Conservation (phyloP, 129 eudicot genomes). For the Gnaphalium uliginosum region DNA sequence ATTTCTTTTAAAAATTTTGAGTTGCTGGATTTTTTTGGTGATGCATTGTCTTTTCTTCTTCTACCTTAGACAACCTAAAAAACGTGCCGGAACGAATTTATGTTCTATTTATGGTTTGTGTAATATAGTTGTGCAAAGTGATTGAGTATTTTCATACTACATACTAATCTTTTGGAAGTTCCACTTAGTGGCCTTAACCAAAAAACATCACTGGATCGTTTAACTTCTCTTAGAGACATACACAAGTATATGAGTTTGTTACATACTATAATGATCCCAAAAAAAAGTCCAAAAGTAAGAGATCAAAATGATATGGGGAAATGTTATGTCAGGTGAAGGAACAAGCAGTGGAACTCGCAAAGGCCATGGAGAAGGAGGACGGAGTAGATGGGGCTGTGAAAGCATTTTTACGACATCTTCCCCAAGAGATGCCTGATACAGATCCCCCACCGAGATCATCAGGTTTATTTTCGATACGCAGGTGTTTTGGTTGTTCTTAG, state of each 20-base stretch:
- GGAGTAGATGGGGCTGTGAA: slow-evolving; percentile 92
- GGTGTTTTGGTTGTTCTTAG: slow-evolving; percentile 86
- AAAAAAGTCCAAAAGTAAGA: background rate
- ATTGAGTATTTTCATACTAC: too few species aligned
- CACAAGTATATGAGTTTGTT: background rate
- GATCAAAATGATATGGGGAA: background rate
- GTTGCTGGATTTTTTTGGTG: too few species aligned
- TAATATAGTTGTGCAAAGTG: too few species aligned
- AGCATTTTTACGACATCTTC: slow-evolving; percentile 85
- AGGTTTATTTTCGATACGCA: slow-evolving; percentile 52
- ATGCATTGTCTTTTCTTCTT: too few species aligned
- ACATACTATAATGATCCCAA: background rate
- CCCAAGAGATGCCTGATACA: slow-evolving; percentile 43
- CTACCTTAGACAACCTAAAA: too few species aligned
- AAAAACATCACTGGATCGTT: too few species aligned
- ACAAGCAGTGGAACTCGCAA: slow-evolving; percentile 78
- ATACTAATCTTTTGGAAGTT: background rate
- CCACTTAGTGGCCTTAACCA: background rate
- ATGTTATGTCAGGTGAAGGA: slow-evolving; percentile 69
- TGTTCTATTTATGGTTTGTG: too few species aligned
- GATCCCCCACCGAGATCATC: slow-evolving; percentile 46
- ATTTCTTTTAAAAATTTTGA: too few species aligned
- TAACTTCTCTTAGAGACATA: too few species aligned
- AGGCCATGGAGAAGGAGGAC: slow-evolving; percentile 92
- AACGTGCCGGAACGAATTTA: too few species aligned